A percentile compares a stretch with the other conserved stretches of the same genome.
Conservation (phyloP, 176 grass and related monocot species). For the Ensete glaucum region DNA sequence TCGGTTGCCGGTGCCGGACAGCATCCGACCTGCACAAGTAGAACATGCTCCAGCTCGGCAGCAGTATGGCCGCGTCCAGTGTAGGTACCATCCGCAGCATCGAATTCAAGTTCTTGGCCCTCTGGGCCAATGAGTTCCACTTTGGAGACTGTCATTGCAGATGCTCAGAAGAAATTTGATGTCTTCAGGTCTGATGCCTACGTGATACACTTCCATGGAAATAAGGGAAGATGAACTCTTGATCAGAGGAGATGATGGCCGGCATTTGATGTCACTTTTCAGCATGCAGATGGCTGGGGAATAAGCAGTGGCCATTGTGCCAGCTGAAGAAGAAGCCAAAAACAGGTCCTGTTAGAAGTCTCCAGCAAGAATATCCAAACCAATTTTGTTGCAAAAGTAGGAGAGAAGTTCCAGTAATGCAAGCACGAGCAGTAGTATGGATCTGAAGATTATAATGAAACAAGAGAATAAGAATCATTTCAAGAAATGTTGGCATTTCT, state of each 20-base stretch:
- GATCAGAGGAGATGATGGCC: constrained; percentile 6
- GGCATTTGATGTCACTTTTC: constrained; percentile 26
- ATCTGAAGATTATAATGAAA: not conserved
- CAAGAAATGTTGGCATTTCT: too few relatives aligned
- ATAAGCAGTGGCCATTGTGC: constrained; percentile 44
- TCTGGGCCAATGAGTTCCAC: constrained; percentile 61
- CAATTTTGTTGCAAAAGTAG: not conserved
- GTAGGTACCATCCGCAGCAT: constrained; percentile 72
- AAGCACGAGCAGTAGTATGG: not conserved
- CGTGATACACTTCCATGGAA: constrained; percentile 28
- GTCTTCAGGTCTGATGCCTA: constrained; percentile 26
- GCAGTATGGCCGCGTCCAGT: constrained; percentile 72
- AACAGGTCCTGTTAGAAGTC: not conserved
- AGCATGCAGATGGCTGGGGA: too few relatives aligned
- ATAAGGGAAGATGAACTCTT: constrained; percentile 35
- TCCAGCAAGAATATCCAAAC: not conserved
- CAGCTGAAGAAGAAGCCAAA: not conserved
- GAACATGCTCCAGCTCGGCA: constrained; percentile 74
- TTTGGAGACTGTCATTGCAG: constrained; percentile 55
- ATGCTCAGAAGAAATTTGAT: constrained; percentile 37
- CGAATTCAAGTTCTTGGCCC: constrained; percentile 44
- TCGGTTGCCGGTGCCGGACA: constrained; percentile 53
- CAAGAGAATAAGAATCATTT: not conserved
- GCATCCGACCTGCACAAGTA: constrained; percentile 64
- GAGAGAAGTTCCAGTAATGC: not conserved